Base-by-base conservation (phyloP, 2,329 filamentous ascomycete species). In the Colletotrichum shisoi region DNA sequence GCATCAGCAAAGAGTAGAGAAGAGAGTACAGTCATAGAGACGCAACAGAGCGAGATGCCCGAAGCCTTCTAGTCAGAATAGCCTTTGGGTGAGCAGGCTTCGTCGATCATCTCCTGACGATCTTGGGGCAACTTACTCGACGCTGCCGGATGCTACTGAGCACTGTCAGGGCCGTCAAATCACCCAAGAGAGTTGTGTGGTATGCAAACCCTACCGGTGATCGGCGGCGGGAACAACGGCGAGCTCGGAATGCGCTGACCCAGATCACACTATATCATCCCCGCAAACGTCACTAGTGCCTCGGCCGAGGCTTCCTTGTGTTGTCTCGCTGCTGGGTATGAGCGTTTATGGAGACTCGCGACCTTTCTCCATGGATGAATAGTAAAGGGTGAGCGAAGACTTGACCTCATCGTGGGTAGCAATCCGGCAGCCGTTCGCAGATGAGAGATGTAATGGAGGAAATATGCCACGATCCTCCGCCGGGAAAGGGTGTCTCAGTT, bases 211-310 rank as follows among this genome's bases (percentile, higher is more conserved):
- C 34, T 49, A 60, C 65, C 62, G 56, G 56, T 52, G 62, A 68
- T 68, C 61, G 65, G 65, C 65, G 42, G 62, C 62, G 56, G 56
- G 44, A 59, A 39, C 44, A 68, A 68, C 65, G 65, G 65, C 42
- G 56, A 37, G 52, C 46, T 44, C 49, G 44, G 61, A 65, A 46
- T 68, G 37, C 24, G 19, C 51, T 60, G 19, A 54, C 56, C 57
- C 65, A 52, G 27, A 51, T 59, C 17, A 31, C 49, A 42, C 34
- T 58, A 56, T 45, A 17, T 21, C 40, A 56, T 49, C 61, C 56
- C 54, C 65, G 65, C 44, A 68, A 65, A 65, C 65, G 61, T 68
- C 64, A 65, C 21, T 13, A 51, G 39, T 34, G n/a, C 27, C 56
- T 51, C 65, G 61, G 61, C 65, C 54, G 61, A 67, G 42, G 51